Percentiles rank a stretch among this genome's conserved stretches.
These are phyloP conservation scores for Fraxinus sp. DNA, from an alignment of 305 asterid genomes.

Conservation along the genomic window DNA sequence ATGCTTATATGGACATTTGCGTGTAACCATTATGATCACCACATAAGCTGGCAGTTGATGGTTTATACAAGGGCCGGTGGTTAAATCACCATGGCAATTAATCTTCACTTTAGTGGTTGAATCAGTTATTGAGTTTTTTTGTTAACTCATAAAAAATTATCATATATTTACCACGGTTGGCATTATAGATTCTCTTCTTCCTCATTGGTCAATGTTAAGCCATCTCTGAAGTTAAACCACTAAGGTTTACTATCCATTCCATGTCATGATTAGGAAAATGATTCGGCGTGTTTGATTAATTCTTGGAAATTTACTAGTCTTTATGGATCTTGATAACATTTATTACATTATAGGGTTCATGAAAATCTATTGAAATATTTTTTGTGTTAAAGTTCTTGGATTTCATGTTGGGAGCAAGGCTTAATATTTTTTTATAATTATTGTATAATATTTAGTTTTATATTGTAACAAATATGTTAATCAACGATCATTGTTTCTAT, in stretches of 20 bases:
- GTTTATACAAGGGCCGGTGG: not conserved
- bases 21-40: not conserved
- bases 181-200: not conserved
- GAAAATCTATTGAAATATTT: not conserved
- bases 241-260: not conserved
- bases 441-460: not conserved
- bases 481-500: not conserved
- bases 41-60: not conserved
- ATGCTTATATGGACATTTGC: not conserved
- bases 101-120: not conserved
- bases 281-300: not conserved
- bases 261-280: not conserved
- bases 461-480: not conserved
- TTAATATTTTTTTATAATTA: not conserved
- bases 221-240: not conserved
- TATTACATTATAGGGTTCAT: not conserved
- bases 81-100: not conserved
- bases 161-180: not conserved
- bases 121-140: not conserved
- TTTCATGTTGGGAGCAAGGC: not conserved
- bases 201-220: not conserved
- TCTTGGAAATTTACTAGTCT: not conserved
- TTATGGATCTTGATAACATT: not conserved
- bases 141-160: not conserved
- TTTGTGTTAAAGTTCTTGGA: not conserved